Conservation (phyloP, 1,284 basidiomycete species). For the Moesziomyces globuligerus region DNA sequence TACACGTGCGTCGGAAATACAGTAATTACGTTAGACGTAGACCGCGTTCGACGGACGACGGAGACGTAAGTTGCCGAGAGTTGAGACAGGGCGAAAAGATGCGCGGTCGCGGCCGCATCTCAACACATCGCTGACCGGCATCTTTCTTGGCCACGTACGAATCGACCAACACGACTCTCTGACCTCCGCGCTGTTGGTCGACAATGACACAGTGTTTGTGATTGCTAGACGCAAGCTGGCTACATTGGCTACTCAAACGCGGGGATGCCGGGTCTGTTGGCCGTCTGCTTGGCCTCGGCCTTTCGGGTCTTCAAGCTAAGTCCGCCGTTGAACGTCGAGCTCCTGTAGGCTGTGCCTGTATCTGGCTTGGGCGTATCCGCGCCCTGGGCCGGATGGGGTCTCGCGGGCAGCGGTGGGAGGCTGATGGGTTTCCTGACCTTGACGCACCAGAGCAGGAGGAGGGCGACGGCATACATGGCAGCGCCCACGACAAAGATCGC, state of each 20-base stretch:
- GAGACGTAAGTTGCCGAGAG: no score
- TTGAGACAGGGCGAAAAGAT: no score
- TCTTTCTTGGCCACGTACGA: no score
- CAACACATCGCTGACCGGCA: no score
- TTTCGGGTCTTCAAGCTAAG: slow-evolving; percentile 23
- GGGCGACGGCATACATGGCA: slow-evolving; percentile 34
- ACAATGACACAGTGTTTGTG: no score
- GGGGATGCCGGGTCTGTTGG: slow-evolving; percentile 15
- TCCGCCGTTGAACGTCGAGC: slow-evolving; percentile 25
- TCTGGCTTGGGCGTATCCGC: not conserved
- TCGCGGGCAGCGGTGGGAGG: slow-evolving; percentile 49
- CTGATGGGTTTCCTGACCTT: slow-evolving; percentile 51
- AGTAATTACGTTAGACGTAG: no score
- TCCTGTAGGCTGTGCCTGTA: slow-evolving; percentile 11
- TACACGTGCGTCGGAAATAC: no score
- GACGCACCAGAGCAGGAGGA: slow-evolving; percentile 39
- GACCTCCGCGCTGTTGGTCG: no score
- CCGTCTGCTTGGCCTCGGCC: not conserved
- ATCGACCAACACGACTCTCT: no score
- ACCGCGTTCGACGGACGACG: no score
- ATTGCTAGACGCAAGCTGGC: not conserved
- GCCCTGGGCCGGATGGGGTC: slow-evolving; percentile 22
- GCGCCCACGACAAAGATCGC: slow-evolving; percentile 55
- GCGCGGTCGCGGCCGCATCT: no score
- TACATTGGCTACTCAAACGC: slow-evolving; percentile 14